Evolutionary conservation across 2,329 filamentous ascomycete genomes (phyloP), one percentile per base, ranked within the genome.

Genomic region (Clonostachys sp.): DNA sequence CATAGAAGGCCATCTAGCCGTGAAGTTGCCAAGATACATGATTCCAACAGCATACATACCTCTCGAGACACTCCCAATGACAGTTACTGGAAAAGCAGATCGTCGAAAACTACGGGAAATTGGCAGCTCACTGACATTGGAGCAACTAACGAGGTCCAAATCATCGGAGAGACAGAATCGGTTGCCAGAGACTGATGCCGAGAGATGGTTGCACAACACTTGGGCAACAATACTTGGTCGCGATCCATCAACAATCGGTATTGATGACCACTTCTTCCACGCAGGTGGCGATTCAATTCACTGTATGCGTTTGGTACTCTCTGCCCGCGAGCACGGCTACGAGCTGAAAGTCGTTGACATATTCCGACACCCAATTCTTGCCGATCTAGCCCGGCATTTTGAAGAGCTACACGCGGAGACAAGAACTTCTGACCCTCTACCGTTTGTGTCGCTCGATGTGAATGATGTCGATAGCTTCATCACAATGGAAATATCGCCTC

Each of bases 201-300:
- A 30, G 24, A 10, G 24, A 30, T 30, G 24, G 24, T 30, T 30
- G 24, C 24, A 30, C 9, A 10, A 30, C 9, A 9, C 24, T 10
- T 30, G 24, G 24, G 24, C 24, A 30, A 30, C 24, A 30, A 30
- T 30, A 30, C 24, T 30, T 9, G 24, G 24, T 30, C 24, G 24
- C 5, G 24, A 30, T 10, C 24, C 24, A 10, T 30, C 24, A 30
- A 30, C 24, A 10, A 30, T 30, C 8, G 4, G 24, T 6, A 44
- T 44, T 18, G 63, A 72, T 6, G 65, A 72, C 50, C 71, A 69
- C 54, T 75, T 75, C 56, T 73, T 75, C 60, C 61, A 61, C 1
- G 60, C 73, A 0, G 72, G 72, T 9, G 72, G 72, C 18, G 71
- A 74, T 51, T 74, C 72, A 0, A 61, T 74, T 3, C 47, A 61